Conservation (phyloP, 129 eudicot species). For the Flaveria linearis region DNA sequence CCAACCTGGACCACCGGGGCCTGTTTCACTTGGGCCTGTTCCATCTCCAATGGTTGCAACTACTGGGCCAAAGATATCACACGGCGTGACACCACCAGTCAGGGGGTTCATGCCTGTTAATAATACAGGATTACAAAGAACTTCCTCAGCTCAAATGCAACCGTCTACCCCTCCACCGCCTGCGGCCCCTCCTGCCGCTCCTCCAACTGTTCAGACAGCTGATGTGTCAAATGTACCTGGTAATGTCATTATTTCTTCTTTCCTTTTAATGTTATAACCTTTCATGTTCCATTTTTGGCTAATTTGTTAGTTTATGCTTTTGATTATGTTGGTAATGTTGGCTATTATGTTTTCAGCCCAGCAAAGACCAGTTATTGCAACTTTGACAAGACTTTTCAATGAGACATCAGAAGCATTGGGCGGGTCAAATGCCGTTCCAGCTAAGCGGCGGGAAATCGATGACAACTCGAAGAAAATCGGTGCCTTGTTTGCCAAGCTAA, state of each 20-base stretch:
- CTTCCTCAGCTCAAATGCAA: constrained; percentile 56
- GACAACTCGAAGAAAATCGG: constrained; percentile 94
- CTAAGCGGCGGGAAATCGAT: constrained; percentile 85
- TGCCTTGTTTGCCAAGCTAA: constrained; percentile 76
- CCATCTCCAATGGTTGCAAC: constrained; percentile 56
- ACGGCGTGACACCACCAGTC: constrained; percentile 50
- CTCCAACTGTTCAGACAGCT: constrained; percentile 90
- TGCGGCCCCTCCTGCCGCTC: constrained; percentile 74
- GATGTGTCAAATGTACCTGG: constrained; percentile 93
- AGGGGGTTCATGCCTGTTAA: constrained; percentile 69
- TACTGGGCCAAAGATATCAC: constrained; percentile 57
- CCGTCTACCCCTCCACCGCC: constrained; percentile 65
- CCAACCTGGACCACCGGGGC: constrained; percentile 65
- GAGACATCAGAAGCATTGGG: constrained; percentile 94
- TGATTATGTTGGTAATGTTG: constrained; percentile 1
- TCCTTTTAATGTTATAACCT: neutral
- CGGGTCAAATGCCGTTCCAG: constrained; percentile 69
- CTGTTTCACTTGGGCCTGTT: constrained; percentile 49
- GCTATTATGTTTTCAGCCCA: constrained; percentile 46
- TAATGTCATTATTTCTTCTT: constrained; percentile 26
- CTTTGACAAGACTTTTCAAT: constrained; percentile 79
- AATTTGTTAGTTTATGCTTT: neutral
- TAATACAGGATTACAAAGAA: constrained; percentile 64
- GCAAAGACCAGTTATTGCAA: constrained; percentile 80
- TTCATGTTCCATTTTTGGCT: neutral